phyloP scores from a whole-genome alignment of 805 yeast species.

The Teunomyces gatunensis region DNA sequence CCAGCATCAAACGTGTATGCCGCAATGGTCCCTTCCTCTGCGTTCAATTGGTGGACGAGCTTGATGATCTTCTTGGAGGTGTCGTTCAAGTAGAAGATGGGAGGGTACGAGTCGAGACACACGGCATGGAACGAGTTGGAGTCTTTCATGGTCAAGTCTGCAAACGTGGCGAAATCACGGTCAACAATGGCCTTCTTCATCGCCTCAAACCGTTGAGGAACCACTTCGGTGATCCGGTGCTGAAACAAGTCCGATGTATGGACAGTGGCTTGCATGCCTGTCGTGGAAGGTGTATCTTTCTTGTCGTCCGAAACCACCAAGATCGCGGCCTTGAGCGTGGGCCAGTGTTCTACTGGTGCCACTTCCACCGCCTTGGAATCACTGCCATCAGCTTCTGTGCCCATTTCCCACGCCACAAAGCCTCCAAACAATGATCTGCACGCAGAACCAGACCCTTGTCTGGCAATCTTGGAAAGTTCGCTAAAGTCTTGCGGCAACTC shows the following conservation, averaged over 20 bases:
- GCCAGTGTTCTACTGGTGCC: conserved; percentile 86
- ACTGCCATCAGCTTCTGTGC: conserved; percentile 65
- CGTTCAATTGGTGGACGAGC: conserved; percentile 75
- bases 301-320: conserved; percentile 90
- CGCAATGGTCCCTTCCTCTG: conserved; percentile 66
- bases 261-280: conserved; percentile 97
- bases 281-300: conserved; percentile 91
- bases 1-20: conserved; percentile 99
- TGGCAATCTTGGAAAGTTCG: conserved; percentile 87
- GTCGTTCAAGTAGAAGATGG: conserved; percentile 91
- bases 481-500: conserved; percentile 80
- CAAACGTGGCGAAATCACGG: conserved; percentile 80
- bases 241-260: conserved; percentile 82
- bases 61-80: conserved; percentile 78
- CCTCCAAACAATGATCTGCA: conserved; percentile 98
- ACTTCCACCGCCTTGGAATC: conserved; percentile 94
- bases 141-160: conserved; percentile 90
- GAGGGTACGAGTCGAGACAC: conserved; percentile 94
- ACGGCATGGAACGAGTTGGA: conserved; percentile 97
- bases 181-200: conserved; percentile 75
- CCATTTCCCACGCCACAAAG: conserved; percentile 99
- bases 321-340: conserved; percentile 84
- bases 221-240: conserved; percentile 75
- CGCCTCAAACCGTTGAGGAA: conserved; percentile 75
- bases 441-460: conserved; percentile 98